phyloP scores from a whole-genome alignment of 306 rosid species.

The Quillaja saponaria region DNA sequence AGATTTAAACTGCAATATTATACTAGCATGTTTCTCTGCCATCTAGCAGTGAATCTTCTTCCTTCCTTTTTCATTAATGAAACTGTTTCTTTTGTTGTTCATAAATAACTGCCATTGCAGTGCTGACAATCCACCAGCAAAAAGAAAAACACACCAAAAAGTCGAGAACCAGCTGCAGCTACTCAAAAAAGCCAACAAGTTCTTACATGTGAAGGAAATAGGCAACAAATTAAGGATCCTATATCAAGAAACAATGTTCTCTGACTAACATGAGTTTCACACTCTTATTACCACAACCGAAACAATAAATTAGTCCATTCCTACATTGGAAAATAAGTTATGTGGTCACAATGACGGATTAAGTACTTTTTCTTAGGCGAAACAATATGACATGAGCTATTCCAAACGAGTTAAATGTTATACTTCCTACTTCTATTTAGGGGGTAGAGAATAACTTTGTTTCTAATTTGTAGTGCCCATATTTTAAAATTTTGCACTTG shows the following conservation, averaged over 20 bases:
- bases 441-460: too few species aligned
- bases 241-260: neutral
- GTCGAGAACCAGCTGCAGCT: too few species aligned
- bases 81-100: neutral
- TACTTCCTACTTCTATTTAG: too few species aligned
- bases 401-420: too few species aligned
- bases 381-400: too few species aligned
- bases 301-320: conserved; percentile 7
- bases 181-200: too few species aligned
- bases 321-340: too few species aligned
- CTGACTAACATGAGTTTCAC: conserved; percentile 9
- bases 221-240: neutral
- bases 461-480: conserved; percentile 18
- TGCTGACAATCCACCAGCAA: neutral
- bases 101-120: neutral
- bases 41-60: neutral
- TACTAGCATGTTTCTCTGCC: too few species aligned
- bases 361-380: too few species aligned
- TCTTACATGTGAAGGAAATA: conserved; percentile 9
- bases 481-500: too few species aligned
- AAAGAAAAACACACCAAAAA: conserved; percentile 6
- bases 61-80: neutral
- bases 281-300: conserved; percentile 6
- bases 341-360: too few species aligned
- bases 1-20: neutral